Evolutionary conservation across 208 protist genomes (phyloP), one percentile per base, ranked within the genome.

Genomic region (Trypanosoma avium): DNA sequence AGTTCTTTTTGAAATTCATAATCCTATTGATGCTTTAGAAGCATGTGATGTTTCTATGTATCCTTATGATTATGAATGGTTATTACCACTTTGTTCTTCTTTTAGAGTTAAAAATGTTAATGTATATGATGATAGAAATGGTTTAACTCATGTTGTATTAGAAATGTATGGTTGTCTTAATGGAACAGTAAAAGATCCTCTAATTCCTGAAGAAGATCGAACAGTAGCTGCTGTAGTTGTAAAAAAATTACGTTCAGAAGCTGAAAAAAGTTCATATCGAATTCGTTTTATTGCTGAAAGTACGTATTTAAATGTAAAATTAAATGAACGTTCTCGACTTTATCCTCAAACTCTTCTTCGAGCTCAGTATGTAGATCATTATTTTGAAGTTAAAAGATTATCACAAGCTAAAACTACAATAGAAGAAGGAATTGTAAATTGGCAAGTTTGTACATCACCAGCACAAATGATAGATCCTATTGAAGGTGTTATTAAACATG

Each of bases 1-100:
- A 2, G 84, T 95, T 32, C 54, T 95, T 4, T 90, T 95, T 61
- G 90, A 95, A 67, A 74, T 95, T 29, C 78, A 66, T 35, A 38
- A 70, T 63, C 74, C 70, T 0, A 58, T 77, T 15, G 86, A 93
- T 65, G 81, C 58, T 22, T 45, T 95, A 24, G 86, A 95, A 61
- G 42, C 89, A 49, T 82, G 75, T 17, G 86, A 95, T 57, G 48
- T 92, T 17, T 82, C 77, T 35, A 57, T 81, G 58, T 83, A 86
- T 45, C 86, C 90, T 17, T 75, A 83, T 56, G 81, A 90, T 70
- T 56, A 73, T 5, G 84, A 88, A 54, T 95, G 90, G 86, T 56
- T 95, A 33, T 74, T 95, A 30, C 90, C 90, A 21, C 73, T 95
- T 46, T 84, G 67, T 52, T 79, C 86, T 29, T 85, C 80, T 17